phyloP scores from a whole-genome alignment of 768 basidiomycete species.

The Lentinula aciculospora region DNA sequence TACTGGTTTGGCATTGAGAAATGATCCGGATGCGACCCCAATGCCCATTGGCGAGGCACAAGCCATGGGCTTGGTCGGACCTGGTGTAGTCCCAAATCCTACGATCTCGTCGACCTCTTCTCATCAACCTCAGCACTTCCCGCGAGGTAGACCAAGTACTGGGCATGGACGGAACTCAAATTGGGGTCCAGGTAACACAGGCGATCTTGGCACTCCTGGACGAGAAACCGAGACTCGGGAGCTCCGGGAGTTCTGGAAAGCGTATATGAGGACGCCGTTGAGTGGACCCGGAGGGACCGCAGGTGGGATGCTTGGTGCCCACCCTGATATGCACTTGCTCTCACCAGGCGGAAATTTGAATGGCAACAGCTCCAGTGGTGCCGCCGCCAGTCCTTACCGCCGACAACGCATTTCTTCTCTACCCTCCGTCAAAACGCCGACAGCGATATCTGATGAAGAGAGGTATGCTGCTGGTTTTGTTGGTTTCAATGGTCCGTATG shows the following conservation, averaged over 20 bases:
- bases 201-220: neutral
- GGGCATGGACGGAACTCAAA: neutral
- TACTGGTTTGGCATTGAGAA: neutral
- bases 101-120: no score
- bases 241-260: slow-evolving; percentile 68
- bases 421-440: slow-evolving; percentile 65
- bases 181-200: slow-evolving; percentile 8
- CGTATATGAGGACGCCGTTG: slow-evolving; percentile 67
- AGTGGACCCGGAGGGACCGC: slow-evolving; percentile 26
- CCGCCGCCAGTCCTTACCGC: slow-evolving; percentile 14
- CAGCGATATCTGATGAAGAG: slow-evolving; percentile 23
- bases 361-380: neutral
- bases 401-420: slow-evolving; percentile 61
- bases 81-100: neutral
- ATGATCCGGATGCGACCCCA: slow-evolving; percentile 44
- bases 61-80: neutral
- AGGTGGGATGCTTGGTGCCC: slow-evolving; percentile 6
- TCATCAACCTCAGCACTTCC: neutral
- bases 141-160: slow-evolving; percentile 3
- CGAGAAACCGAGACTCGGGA: slow-evolving; percentile 40
- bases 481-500: neutral
- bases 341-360: neutral
- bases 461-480: neutral
- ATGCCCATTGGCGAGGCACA: slow-evolving; percentile 29
- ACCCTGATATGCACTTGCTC: neutral